Evolutionary conservation across 768 basidiomycete species (phyloP).

Genomic region (Chiua virens): DNA sequence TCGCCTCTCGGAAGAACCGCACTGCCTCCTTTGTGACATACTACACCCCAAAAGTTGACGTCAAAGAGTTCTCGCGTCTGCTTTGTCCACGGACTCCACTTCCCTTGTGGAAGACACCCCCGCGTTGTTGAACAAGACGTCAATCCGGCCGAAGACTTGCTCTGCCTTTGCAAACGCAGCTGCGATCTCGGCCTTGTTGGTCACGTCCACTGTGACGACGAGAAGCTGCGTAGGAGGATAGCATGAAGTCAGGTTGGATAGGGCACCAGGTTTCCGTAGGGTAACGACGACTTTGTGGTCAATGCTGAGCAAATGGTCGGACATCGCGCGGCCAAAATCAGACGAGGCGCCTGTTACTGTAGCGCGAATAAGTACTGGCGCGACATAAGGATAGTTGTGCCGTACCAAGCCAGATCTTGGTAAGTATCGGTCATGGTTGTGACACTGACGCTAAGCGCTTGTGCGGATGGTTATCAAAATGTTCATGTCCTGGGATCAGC

Average conservation of each 20-base stretch:
- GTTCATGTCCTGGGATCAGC: too few species aligned
- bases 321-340: slow-evolving; percentile 38
- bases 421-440: slow-evolving; percentile 9
- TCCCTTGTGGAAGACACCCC: slow-evolving; percentile 31
- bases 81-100: slow-evolving; percentile 34
- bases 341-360: slow-evolving; percentile 37
- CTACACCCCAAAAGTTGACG: slow-evolving; percentile 37
- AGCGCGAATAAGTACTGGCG: background rate
- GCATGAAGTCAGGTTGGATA: slow-evolving; percentile 26
- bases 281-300: slow-evolving; percentile 44
- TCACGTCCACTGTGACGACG: slow-evolving; percentile 35
- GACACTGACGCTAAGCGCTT: background rate
- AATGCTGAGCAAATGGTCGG: slow-evolving; percentile 32
- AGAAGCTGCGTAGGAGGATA: slow-evolving; percentile 29
- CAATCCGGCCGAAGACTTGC: slow-evolving; percentile 33
- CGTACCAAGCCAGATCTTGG: slow-evolving; percentile 22
- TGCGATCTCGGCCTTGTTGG: slow-evolving; percentile 18
- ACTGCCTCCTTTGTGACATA: slow-evolving; percentile 32
- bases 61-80: slow-evolving; percentile 36
- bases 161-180: slow-evolving; percentile 29
- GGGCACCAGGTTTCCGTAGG: slow-evolving; percentile 37
- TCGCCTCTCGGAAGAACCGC: slow-evolving; percentile 38
- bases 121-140: slow-evolving; percentile 40
- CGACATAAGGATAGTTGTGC: background rate
- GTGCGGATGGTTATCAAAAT: background rate